phyloP scores from a whole-genome alignment of 2,329 filamentous ascomycete species.

The Aspergillus puulaauensis region DNA sequence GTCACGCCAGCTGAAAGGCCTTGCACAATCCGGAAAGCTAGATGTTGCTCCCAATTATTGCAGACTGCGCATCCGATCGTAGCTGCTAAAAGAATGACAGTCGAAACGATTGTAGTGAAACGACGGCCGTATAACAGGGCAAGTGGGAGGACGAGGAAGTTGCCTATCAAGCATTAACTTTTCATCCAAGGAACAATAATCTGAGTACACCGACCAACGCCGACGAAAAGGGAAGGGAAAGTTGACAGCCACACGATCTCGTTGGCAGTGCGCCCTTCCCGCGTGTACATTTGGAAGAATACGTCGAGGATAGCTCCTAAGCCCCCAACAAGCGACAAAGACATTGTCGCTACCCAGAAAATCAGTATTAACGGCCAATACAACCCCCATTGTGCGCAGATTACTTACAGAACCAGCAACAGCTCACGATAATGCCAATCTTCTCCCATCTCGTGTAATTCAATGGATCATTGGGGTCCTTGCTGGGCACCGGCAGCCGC shows the following conservation, averaged over 20 bases:
- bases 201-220: conserved; percentile 29
- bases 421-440: conserved; percentile 24
- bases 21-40: conserved; percentile 38
- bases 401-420: conserved; percentile 27
- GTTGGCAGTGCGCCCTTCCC: conserved; percentile 23
- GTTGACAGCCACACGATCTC: conserved; percentile 38
- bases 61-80: conserved; percentile 36
- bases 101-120: conserved; percentile 35
- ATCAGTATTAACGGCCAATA: background rate
- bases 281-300: conserved; percentile 33
- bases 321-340: conserved; percentile 25
- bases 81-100: conserved; percentile 30
- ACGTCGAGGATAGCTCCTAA: conserved; percentile 33
- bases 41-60: conserved; percentile 36
- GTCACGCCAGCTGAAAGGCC: conserved; percentile 41
- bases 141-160: conserved; percentile 41
- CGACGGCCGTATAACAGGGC: conserved; percentile 41
- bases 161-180: conserved; percentile 15
- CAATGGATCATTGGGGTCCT: conserved; percentile 27
- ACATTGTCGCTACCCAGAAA: conserved; percentile 21
- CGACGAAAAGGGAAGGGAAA: conserved; percentile 41
- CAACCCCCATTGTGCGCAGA: too few species aligned
- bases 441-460: conserved; percentile 26
- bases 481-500: conserved; percentile 24
- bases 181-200: background rate